These are phyloP conservation scores for Aphanomyces stellatus DNA, from an alignment of 352 stramenopile species.

Conservation along the genomic window DNA sequence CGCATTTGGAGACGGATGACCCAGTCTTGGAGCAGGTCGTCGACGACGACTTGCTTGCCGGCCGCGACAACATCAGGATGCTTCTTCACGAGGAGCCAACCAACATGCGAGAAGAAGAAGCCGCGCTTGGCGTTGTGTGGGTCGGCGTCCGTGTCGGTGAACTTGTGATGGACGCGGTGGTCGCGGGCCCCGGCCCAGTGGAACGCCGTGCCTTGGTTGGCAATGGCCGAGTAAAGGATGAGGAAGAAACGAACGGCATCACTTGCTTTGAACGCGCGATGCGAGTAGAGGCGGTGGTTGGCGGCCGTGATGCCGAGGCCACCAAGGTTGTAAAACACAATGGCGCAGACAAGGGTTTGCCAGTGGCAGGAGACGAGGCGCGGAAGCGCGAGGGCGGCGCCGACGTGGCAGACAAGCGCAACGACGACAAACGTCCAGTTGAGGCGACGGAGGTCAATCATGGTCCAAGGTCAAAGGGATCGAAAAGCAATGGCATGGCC, in stretches of 20 bases:
- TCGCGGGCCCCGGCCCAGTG: slow-evolving; percentile 97
- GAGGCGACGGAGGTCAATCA: no score
- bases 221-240: slow-evolving; percentile 97
- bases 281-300: slow-evolving; percentile 96
- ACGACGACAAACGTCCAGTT: no score
- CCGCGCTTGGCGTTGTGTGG: slow-evolving; percentile 95
- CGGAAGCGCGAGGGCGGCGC: no score
- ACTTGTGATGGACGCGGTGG: slow-evolving; percentile 99
- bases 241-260: slow-evolving; percentile 88
- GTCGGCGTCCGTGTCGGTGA: slow-evolving; percentile 94
- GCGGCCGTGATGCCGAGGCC: slow-evolving; percentile 96
- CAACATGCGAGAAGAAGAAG: slow-evolving; percentile 99
- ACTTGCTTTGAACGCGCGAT: slow-evolving; percentile 93
- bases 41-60: slow-evolving; percentile 92
- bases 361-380: no score
- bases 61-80: slow-evolving; percentile 86
- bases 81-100: slow-evolving; percentile 98
- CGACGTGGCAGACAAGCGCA: no score
- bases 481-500: no score
- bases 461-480: no score
- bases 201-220: slow-evolving; percentile 98
- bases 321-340: no score
- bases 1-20: slow-evolving; percentile 94
- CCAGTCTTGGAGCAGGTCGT: slow-evolving; percentile 93
- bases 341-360: no score